Evolutionary conservation across 2,329 filamentous ascomycete species (phyloP).

Genomic region (Sporothrix dimorphospora): DNA sequence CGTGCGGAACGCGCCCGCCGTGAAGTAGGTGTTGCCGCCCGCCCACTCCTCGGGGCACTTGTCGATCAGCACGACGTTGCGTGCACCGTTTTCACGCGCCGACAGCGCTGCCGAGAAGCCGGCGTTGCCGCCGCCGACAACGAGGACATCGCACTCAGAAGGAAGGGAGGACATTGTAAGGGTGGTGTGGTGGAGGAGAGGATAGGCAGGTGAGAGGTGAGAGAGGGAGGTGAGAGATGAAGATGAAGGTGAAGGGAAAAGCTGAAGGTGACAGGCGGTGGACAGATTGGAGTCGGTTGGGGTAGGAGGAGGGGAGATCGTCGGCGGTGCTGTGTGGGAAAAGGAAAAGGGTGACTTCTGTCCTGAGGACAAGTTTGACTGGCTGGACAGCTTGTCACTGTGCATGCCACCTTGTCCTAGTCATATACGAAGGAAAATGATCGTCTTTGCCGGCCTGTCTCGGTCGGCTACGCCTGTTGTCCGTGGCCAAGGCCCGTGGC

Average conservation of each 20-base stretch:
- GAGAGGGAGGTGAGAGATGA: neutral
- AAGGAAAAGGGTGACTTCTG: neutral
- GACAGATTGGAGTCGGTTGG: neutral
- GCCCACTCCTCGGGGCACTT: constrained; percentile 62
- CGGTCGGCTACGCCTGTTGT: neutral
- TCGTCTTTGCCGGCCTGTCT: neutral
- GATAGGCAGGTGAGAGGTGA: neutral
- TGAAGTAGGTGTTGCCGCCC: constrained; percentile 68
- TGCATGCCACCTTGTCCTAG: neutral
- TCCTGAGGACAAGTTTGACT: neutral
- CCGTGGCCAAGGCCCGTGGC: constrained; percentile 3
- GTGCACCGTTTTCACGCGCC: constrained; percentile 52
- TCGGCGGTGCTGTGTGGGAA: neutral
- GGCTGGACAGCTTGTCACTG: neutral
- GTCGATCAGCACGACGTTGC: constrained; percentile 59
- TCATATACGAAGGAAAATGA: neutral
- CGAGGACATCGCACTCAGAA: constrained; percentile 49
- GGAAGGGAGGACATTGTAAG: constrained; percentile 9
- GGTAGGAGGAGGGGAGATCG: neutral
- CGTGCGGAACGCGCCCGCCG: constrained; percentile 65
- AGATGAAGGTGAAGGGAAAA: too few species aligned
- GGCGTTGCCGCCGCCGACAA: constrained; percentile 67
- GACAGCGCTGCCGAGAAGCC: constrained; percentile 64
- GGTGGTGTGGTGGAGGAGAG: neutral
- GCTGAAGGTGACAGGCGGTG: neutral